These are phyloP conservation scores for Solanum etuberosum DNA, from an alignment of 257 asterid species.

Conservation along the genomic window DNA sequence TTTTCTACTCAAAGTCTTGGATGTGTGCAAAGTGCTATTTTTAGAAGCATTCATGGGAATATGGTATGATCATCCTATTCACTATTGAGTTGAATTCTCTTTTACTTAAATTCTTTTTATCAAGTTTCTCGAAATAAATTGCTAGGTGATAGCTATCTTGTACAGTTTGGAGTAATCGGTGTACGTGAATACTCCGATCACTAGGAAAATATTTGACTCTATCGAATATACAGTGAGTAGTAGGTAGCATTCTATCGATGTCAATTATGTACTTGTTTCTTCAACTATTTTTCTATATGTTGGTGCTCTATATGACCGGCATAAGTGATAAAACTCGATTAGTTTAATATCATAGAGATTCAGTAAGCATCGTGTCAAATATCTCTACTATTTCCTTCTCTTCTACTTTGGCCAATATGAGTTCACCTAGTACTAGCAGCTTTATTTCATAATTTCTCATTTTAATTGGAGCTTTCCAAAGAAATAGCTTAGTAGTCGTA, in stretches of 20 bases:
- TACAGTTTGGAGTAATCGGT: not conserved
- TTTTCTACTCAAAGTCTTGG: constrained; percentile 39
- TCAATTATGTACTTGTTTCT: not conserved
- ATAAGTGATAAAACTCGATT: not conserved
- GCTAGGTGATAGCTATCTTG: not conserved
- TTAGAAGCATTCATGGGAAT: constrained; percentile 65
- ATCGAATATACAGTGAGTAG: not conserved
- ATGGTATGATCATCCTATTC: constrained; percentile 22
- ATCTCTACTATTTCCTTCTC: not conserved
- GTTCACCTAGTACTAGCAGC: constrained; percentile 5
- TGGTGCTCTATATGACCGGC: not conserved
- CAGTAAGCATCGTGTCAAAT: not conserved
- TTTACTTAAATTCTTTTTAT: not conserved
- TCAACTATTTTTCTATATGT: not conserved
- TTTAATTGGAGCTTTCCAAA: constrained; percentile 5
- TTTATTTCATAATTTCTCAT: constrained; percentile 2
- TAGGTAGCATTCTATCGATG: not conserved
- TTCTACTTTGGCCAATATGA: not conserved
- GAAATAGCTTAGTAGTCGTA: constrained; percentile 5
- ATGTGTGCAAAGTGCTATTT: constrained; percentile 48
- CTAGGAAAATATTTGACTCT: not conserved
- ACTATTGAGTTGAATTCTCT: not conserved
- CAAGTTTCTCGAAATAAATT: not conserved
- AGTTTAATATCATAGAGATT: not conserved
- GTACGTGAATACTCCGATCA: not conserved